Evolutionary conservation across 2,329 filamentous ascomycete genomes (phyloP).

Genomic region (Aurifilum marmelostoma): DNA sequence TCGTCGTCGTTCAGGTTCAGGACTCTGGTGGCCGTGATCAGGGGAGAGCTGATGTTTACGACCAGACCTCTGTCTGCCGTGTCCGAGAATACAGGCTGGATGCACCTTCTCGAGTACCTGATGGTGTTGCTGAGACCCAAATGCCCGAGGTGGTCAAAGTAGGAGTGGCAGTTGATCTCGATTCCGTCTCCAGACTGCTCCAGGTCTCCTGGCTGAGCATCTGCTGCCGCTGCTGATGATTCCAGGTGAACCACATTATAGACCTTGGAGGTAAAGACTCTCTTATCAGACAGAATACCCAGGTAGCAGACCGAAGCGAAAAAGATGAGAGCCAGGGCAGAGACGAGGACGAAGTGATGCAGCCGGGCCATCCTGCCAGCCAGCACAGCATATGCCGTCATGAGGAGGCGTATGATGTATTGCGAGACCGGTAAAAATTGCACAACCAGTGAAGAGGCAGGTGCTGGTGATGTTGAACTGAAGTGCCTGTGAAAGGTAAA

Average conservation of each 20-base stretch:
- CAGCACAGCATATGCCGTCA: background rate
- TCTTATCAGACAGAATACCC: background rate
- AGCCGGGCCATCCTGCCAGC: background rate
- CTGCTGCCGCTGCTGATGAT: background rate
- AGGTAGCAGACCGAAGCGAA: background rate
- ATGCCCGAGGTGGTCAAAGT: constrained; percentile 12
- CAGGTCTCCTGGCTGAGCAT: background rate
- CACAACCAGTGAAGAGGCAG: no score
- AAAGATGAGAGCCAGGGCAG: background rate
- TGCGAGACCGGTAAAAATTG: background rate
- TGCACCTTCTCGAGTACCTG: constrained; percentile 23
- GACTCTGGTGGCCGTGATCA: background rate
- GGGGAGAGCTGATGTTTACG: constrained; percentile 13
- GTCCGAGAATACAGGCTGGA: constrained; percentile 15
- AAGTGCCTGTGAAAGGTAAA: no score
- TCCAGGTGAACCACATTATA: background rate
- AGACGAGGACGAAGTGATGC: background rate
- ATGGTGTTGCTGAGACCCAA: constrained; percentile 21
- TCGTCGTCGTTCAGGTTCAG: constrained; percentile 17
- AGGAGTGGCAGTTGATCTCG: background rate
- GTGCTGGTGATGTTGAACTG: no score
- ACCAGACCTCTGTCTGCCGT: constrained; percentile 8
- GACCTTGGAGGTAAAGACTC: background rate
- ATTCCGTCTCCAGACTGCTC: background rate
- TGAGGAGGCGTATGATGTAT: background rate